These are phyloP conservation scores for Thamnidium elegans DNA, from an alignment of 192 early-diverging fungal genomes.

Conservation along the genomic window DNA sequence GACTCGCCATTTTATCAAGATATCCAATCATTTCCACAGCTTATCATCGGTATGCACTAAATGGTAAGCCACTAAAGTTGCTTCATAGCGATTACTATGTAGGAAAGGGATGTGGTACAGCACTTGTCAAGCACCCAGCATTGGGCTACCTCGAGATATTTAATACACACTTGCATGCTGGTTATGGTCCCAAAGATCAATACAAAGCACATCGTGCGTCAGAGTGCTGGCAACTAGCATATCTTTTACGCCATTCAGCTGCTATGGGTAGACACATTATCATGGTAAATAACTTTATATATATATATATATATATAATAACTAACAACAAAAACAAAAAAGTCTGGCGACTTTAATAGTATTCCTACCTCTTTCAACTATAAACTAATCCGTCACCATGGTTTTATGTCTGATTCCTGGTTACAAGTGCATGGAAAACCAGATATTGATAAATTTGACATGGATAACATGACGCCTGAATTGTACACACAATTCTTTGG, in stretches of 20 bases:
- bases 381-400: conserved; percentile 37
- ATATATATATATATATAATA: too few relatives aligned
- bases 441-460: background rate
- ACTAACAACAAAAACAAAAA: background rate
- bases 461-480: background rate
- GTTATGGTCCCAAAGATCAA: conserved; percentile 46
- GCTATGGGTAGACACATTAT: conserved; percentile 52
- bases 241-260: conserved; percentile 39
- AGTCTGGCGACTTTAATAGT: conserved; percentile 55
- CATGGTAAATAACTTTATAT: conserved; percentile 44
- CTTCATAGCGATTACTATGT: conserved; percentile 56
- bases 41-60: conserved; percentile 42
- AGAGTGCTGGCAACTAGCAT: conserved; percentile 51
- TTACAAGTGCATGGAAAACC: conserved; percentile 16
- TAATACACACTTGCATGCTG: conserved; percentile 58
- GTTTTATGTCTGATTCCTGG: conserved; percentile 50
- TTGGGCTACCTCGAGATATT: conserved; percentile 53
- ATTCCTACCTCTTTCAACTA: conserved; percentile 39
- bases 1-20: conserved; percentile 43
- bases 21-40: conserved; percentile 44
- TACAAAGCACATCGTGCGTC: conserved; percentile 49
- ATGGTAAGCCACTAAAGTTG: conserved; percentile 49
- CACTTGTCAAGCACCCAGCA: conserved; percentile 44
- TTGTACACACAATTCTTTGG: conserved; percentile 36
- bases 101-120: conserved; percentile 51